These are phyloP conservation scores for Phytophthora pseudosyringae DNA, from an alignment of 352 stramenopile genomes.

Conservation along the genomic window DNA sequence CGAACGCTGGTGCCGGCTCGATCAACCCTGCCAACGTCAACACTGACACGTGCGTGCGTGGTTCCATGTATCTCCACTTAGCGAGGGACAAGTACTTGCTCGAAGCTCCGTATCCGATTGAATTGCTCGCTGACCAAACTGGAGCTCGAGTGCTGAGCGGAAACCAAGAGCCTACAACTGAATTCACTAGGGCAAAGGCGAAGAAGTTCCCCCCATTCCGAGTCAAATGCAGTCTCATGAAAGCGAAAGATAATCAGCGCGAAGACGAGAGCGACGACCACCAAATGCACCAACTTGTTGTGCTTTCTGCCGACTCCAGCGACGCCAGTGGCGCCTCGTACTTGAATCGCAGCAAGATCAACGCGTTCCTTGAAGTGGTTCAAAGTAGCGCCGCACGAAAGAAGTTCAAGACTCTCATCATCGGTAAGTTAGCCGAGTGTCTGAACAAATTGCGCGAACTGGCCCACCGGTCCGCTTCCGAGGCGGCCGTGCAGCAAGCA, in stretches of 20 bases:
- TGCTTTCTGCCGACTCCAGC: slow-evolving; percentile 40
- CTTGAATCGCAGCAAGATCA: slow-evolving; percentile 71
- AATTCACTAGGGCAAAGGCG: slow-evolving; percentile 7
- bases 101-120: slow-evolving; percentile 51
- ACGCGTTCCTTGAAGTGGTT: slow-evolving; percentile 59
- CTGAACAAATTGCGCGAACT: slow-evolving; percentile 52
- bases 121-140: slow-evolving; percentile 53
- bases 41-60: slow-evolving; percentile 8
- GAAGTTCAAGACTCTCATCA: slow-evolving; percentile 55
- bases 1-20: not conserved
- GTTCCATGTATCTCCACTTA: slow-evolving; percentile 44
- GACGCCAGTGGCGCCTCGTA: slow-evolving; percentile 54
- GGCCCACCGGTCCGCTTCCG: slow-evolving; percentile 38
- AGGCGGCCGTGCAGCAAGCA: slow-evolving; percentile 39
- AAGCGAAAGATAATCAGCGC: slow-evolving; percentile 29
- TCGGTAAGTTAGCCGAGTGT: slow-evolving; percentile 55
- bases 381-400: slow-evolving; percentile 48
- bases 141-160: slow-evolving; percentile 46
- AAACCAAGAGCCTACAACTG: slow-evolving; percentile 3
- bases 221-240: slow-evolving; percentile 13
- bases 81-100: slow-evolving; percentile 56
- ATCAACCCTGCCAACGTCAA: not conserved
- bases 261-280: slow-evolving; percentile 18
- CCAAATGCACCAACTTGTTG: slow-evolving; percentile 21
- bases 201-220: slow-evolving; percentile 52